Base-by-base conservation (phyloP, 2,329 filamentous ascomycete genomes). In the Geosmithia flava region DNA sequence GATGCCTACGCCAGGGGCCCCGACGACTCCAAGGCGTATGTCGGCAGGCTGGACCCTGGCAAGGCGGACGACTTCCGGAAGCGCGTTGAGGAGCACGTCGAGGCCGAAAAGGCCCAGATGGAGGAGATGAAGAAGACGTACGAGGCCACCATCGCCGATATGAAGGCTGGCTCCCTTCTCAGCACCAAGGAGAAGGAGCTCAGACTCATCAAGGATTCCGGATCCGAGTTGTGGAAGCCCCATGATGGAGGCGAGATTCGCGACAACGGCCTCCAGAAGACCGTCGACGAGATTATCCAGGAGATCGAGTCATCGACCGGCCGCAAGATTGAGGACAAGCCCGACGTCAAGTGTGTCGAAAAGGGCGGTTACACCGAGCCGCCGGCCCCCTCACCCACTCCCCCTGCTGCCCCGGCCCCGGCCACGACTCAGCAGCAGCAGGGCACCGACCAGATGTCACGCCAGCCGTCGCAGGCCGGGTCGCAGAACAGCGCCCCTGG, bases 1-100 rank as follows among this genome's bases (percentile, higher is more conserved):
- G 71, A 78, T 49, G 69, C 68, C 0, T 58, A 63, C 17, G 68
- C 64, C 20, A 63, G 71, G 23, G 57, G 64, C 3, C 65, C 69
- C 0, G 76, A 81, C 46, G 43, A 40, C 13, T 39, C 42, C 20
- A 74, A 81, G 53, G 76, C 81, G 42, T 79, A 84, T 49, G 72
- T 79, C 15, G 63, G 64, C 3, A 78, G 79, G 20, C 68, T 96
- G 47, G 84, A 88, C 51, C 68, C 80, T 2, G 85, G 79, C n/a
- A 80, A 91, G 57, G 80, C 90, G 1, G 83, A 87, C 43, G 84
- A 93, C 55, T 96, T 97, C 63, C 81, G 85, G 49, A 83, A 85
- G 59, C 80, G 89, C 37, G 85, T 90, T 2, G 69, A 78, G 20
- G 78, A 84, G 45, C 84, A 85, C 58, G 75, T 93, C 11, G 75